Evolutionary conservation across 192 early-diverging fungal genomes (phyloP), one percentile per base, ranked within the genome.

Genomic region (Umbelopsis sp.): DNA sequence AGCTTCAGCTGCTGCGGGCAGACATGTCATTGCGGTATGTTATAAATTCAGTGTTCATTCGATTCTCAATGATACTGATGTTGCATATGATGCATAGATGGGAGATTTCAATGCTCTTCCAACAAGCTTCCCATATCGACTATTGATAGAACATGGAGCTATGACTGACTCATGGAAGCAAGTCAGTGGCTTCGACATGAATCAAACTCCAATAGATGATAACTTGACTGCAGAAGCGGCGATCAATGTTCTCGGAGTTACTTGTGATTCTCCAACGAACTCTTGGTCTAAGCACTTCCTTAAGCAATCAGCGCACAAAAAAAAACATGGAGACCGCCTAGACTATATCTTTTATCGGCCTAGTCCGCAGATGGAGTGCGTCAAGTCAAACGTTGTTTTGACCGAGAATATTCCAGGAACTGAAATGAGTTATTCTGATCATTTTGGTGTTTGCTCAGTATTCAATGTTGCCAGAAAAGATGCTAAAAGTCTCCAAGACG

Each of bases 71-170:
- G 2, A 6, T 6, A 41, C 37, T 41, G 12, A 61, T 13, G 8
- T 18, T 35, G 21, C 30, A 58, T 58, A 27, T 16, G 33, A 23
- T 15, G 8, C 64, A 35, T 72, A 87, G 86, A 50, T 84, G 12
- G 86, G 86, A 18, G 86, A 87, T 49, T 85, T 82, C 45, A 87
- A 87, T 49, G 82, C 78, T 71, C 70, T 74, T 1, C 80, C 84
- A 6, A 77, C 80, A 27, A 82, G 75, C 51, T 67, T 78, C 49
- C 72, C 79, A 15, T 75, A 85, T 52, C 52, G 71, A 46, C 68
- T 87, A 12, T 23, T 87, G 21, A 82, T 71, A 11, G 70, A 72
- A 47, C 80, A 84, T 74, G 86, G 78, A 41, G 75, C 76, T 30
- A 53, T 87, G 80, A 81, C 80, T 16, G 86, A 87, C 67, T 77